phyloP scores from a whole-genome alignment of 2,329 filamentous ascomycete genomes.

The Pseudodiploospora longispora region DNA sequence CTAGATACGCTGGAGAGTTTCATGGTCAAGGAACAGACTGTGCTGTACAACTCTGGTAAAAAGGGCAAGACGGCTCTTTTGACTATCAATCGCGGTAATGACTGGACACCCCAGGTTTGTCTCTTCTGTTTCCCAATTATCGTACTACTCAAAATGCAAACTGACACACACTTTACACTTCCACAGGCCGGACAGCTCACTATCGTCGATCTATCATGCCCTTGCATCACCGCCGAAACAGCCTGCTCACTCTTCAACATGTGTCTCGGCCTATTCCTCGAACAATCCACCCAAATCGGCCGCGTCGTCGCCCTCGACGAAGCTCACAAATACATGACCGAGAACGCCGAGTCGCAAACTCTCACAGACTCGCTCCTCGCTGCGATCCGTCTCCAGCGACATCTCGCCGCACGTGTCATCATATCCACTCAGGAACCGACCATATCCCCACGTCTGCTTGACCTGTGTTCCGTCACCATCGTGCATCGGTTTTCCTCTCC shows the following conservation, averaged over 20 bases:
- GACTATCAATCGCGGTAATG: slow-evolving; percentile 2
- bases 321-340: slow-evolving; percentile 67
- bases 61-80: not conserved
- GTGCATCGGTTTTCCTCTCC: slow-evolving; percentile 66
- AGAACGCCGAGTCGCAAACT: slow-evolving; percentile 40
- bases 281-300: slow-evolving; percentile 37
- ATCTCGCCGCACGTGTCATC: slow-evolving; percentile 57
- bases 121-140: not conserved
- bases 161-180: not conserved
- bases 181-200: slow-evolving; percentile 25
- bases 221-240: slow-evolving; percentile 57
- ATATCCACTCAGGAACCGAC: slow-evolving; percentile 75
- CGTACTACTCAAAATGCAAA: not conserved
- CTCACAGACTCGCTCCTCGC: slow-evolving; percentile 56
- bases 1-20: slow-evolving; percentile 44
- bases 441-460: slow-evolving; percentile 57
- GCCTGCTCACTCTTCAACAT: slow-evolving; percentile 69
- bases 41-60: not conserved
- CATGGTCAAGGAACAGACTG: slow-evolving; percentile 13
- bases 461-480: slow-evolving; percentile 63
- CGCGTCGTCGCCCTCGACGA: slow-evolving; percentile 65
- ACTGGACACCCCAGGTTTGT: slow-evolving; percentile 15
- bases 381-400: slow-evolving; percentile 62
- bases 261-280: slow-evolving; percentile 57
- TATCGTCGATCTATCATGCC: slow-evolving; percentile 61